These are phyloP conservation scores for Tolypocladium cylindrosporum DNA, from an alignment of 2,329 filamentous ascomycete genomes.

Conservation along the genomic window DNA sequence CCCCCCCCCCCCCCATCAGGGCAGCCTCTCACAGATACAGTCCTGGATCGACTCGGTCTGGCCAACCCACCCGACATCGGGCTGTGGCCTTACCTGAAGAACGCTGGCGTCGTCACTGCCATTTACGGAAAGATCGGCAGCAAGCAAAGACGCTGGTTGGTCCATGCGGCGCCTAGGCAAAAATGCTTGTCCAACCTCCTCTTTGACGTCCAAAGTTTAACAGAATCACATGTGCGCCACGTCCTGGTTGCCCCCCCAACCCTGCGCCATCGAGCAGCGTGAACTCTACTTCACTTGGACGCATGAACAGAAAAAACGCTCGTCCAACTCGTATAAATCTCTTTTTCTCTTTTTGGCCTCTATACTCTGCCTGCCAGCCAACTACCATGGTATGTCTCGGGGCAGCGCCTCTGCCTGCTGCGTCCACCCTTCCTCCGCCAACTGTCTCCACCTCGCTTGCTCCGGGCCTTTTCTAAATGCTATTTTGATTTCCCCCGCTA, in stretches of 20 bases:
- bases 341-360: neutral
- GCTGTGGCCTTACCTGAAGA: neutral
- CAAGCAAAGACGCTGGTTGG: neutral
- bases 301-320: neutral
- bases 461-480: neutral
- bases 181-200: too few relatives aligned
- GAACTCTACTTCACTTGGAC: too few relatives aligned
- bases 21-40: too few relatives aligned
- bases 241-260: neutral
- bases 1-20: too few relatives aligned
- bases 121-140: neutral
- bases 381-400: neutral
- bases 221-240: neutral
- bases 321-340: neutral
- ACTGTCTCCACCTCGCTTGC: neutral
- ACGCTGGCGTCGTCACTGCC: neutral
- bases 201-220: neutral
- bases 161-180: neutral
- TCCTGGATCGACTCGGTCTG: too few relatives aligned
- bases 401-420: neutral
- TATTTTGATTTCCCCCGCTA: slow-evolving; percentile 6
- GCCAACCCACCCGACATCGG: neutral
- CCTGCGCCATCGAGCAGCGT: too few relatives aligned
- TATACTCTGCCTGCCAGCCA: neutral
- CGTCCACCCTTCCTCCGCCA: neutral